Conservation (phyloP, 169 alveolate genomes). For the Cytauxzoon felis region DNA sequence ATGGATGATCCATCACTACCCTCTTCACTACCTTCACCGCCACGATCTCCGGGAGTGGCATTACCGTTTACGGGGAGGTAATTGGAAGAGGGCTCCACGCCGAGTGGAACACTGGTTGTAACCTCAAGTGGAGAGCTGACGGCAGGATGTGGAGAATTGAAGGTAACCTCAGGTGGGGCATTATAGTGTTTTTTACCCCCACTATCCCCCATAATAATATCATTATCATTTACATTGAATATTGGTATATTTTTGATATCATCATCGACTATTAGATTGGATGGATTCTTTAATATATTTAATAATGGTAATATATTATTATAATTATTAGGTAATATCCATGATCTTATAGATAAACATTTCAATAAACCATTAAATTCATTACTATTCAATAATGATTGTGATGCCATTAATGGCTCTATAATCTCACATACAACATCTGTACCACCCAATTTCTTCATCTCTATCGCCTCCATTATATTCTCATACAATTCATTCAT, state of each 20-base stretch:
- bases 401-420: conserved; percentile 42
- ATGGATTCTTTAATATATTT: conserved; percentile 6
- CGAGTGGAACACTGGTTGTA: too few relatives aligned
- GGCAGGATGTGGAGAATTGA: too few relatives aligned
- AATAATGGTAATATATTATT: background rate
- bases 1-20: too few relatives aligned
- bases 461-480: conserved; percentile 28
- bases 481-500: conserved; percentile 37
- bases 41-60: too few relatives aligned
- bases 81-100: too few relatives aligned
- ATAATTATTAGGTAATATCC: conserved; percentile 27
- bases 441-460: conserved; percentile 36
- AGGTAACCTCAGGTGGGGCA: too few relatives aligned
- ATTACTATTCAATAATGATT: background rate
- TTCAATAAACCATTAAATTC: conserved; percentile 12
- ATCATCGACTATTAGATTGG: conserved; percentile 5
- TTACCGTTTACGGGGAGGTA: too few relatives aligned
- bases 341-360: conserved; percentile 13
- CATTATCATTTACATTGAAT: too few relatives aligned
- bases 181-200: too few relatives aligned
- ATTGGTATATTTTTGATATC: background rate
- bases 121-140: too few relatives aligned
- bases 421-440: conserved; percentile 28
- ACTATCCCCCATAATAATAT: too few relatives aligned
- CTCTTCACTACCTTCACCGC: too few relatives aligned